These are phyloP conservation scores for Pythium dissimile DNA, from an alignment of 352 stramenopile species.

Conservation along the genomic window DNA sequence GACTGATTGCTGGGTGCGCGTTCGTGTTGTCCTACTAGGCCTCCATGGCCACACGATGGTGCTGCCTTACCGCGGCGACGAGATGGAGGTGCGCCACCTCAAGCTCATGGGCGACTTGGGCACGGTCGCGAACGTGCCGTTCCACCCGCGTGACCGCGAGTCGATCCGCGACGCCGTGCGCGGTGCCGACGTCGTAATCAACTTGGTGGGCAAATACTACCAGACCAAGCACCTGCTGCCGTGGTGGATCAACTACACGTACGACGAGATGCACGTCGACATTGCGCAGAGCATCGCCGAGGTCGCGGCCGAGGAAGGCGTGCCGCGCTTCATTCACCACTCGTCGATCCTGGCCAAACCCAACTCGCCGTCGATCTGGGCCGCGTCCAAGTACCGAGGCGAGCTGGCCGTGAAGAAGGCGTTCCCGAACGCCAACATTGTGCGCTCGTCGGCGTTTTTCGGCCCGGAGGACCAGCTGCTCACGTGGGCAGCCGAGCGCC, in stretches of 20 bases:
- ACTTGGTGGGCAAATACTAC: conserved; percentile 97
- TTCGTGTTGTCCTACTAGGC: conserved; percentile 32
- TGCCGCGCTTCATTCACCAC: conserved; percentile 79
- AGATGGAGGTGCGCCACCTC: conserved; percentile 92
- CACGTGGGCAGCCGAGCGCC: conserved; percentile 86
- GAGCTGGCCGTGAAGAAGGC: conserved; percentile 87
- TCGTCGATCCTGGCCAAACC: conserved; percentile 77
- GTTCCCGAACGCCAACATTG: conserved; percentile 95
- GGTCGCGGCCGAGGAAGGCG: conserved; percentile 70
- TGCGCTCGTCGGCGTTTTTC: conserved; percentile 94
- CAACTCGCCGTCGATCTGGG: conserved; percentile 82
- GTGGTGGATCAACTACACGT: conserved; percentile 94
- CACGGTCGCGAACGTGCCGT: conserved; percentile 77
- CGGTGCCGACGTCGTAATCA: conserved; percentile 95
- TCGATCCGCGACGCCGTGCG: conserved; percentile 90
- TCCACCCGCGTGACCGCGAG: conserved; percentile 89
- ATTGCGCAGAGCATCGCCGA: conserved; percentile 85
- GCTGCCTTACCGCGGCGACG: conserved; percentile 91
- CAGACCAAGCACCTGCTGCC: conserved; percentile 94
- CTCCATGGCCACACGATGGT: conserved; percentile 75
- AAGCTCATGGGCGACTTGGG: conserved; percentile 94
- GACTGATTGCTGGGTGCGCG: neutral
- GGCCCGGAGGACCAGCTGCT: conserved; percentile 94
- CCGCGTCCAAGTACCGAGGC: conserved; percentile 83
- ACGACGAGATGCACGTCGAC: conserved; percentile 95